Evolutionary conservation across 768 basidiomycete species (phyloP).

Genomic region (Rubroboletus pulcherrimus): DNA sequence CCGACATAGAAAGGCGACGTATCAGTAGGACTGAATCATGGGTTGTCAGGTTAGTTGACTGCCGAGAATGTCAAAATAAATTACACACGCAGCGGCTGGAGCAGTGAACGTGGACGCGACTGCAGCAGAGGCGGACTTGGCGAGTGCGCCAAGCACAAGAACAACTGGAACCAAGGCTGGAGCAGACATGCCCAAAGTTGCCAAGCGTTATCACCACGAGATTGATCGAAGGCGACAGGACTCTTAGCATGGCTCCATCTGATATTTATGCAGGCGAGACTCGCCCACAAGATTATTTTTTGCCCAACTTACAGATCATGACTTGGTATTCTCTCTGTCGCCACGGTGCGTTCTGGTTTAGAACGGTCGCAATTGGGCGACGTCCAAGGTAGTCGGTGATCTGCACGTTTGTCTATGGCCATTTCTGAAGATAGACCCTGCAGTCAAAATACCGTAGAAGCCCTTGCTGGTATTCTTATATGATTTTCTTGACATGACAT

Average conservation of each 20-base stretch:
- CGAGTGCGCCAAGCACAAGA: conserved; percentile 16
- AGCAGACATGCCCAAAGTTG: conserved; percentile 5
- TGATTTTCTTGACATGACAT: not conserved
- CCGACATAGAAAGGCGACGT: conserved; percentile 39
- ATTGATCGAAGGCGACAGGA: not conserved
- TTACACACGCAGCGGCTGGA: conserved; percentile 22
- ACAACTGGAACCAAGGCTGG: no score
- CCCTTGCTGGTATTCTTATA: not conserved
- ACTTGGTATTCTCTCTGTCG: not conserved
- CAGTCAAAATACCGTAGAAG: not conserved
- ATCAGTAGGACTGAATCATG: conserved; percentile 19
- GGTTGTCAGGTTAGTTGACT: not conserved
- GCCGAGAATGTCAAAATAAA: not conserved
- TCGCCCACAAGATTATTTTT: not conserved
- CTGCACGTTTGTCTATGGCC: not conserved
- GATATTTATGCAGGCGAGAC: conserved; percentile 5
- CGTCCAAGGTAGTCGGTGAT: not conserved
- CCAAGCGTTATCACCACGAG: not conserved
- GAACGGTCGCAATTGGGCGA: not conserved
- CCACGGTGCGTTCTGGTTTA: not conserved
- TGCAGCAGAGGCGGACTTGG: conserved; percentile 12
- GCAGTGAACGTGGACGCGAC: conserved; percentile 21
- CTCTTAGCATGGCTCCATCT: not conserved
- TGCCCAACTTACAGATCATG: not conserved
- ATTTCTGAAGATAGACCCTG: not conserved